Evolutionary conservation across 1,139 yeast genomes (phyloP).

Genomic region (Geotrichum bryndzae): DNA sequence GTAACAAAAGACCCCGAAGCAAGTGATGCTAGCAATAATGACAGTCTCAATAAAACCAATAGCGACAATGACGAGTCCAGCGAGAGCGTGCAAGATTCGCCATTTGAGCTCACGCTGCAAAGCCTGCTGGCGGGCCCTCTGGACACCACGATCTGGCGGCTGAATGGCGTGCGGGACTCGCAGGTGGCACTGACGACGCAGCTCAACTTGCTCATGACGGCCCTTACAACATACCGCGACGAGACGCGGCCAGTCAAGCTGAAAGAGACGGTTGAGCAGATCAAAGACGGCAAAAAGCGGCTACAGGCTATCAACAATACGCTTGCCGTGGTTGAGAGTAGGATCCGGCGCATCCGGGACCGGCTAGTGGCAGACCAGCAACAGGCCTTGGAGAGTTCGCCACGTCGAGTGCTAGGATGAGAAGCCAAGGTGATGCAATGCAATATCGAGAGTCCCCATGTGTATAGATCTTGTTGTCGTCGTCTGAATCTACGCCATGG

Average conservation of each 20-base stretch:
- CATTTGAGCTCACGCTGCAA: slow-evolving; percentile 24
- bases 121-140: slow-evolving; percentile 26
- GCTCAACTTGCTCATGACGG: slow-evolving; percentile 23
- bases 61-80: background rate
- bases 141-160: slow-evolving; percentile 28
- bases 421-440: background rate
- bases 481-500: background rate
- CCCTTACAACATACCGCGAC: slow-evolving; percentile 23
- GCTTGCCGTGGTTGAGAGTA: slow-evolving; percentile 9
- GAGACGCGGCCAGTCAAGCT: slow-evolving; percentile 24
- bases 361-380: background rate
- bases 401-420: slow-evolving; percentile 10
- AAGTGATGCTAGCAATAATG: background rate
- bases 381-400: background rate
- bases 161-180: slow-evolving; percentile 28
- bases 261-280: slow-evolving; percentile 20
- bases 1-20: background rate
- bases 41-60: background rate
- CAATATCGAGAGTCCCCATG: background rate
- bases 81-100: slow-evolving; percentile 14
- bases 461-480: background rate
- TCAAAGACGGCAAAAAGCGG: slow-evolving; percentile 22
- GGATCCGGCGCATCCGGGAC: slow-evolving; percentile 9
- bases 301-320: slow-evolving; percentile 20
- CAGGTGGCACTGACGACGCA: slow-evolving; percentile 27